Evolutionary conservation across 2,329 filamentous ascomycete genomes (phyloP).

Genomic region (Catunica adiposa): DNA sequence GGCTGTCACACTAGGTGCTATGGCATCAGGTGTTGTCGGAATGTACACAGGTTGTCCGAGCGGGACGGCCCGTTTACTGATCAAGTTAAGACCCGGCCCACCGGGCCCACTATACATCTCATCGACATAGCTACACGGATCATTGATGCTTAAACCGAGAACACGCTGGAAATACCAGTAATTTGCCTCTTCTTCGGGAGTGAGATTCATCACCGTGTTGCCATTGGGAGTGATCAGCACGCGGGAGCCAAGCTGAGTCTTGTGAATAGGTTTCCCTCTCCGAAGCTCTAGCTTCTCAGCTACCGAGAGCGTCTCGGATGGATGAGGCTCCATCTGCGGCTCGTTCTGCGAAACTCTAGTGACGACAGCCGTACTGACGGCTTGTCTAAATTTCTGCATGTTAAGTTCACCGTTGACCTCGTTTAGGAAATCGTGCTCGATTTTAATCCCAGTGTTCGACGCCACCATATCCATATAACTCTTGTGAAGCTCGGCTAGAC

Average conservation of each 20-base stretch:
- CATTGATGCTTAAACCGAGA: constrained; percentile 33
- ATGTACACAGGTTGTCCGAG: constrained; percentile 48
- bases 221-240: constrained; percentile 62
- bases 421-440: constrained; percentile 23
- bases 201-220: constrained; percentile 58
- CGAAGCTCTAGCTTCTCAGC: constrained; percentile 39
- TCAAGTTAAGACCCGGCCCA: constrained; percentile 36
- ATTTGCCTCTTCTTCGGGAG: constrained; percentile 48
- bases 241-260: constrained; percentile 40
- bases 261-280: constrained; percentile 42
- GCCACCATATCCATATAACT: too few species aligned
- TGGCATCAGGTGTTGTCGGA: constrained; percentile 26
- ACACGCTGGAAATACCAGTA: constrained; percentile 52
- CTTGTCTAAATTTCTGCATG: constrained; percentile 5
- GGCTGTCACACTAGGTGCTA: constrained; percentile 46
- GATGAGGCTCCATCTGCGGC: background rate
- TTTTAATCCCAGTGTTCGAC: too few species aligned
- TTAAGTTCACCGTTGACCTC: constrained; percentile 20
- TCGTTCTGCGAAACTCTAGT: background rate
- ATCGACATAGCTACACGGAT: constrained; percentile 36
- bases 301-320: constrained; percentile 27
- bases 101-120: constrained; percentile 22
- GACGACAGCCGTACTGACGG: background rate
- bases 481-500: too few species aligned
- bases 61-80: constrained; percentile 47